A percentile compares a stretch with the other conserved stretches of the same genome.
phyloP scores from a whole-genome alignment of 176 grass and related monocot genomes.

The Rhynchospora breviuscula region DNA sequence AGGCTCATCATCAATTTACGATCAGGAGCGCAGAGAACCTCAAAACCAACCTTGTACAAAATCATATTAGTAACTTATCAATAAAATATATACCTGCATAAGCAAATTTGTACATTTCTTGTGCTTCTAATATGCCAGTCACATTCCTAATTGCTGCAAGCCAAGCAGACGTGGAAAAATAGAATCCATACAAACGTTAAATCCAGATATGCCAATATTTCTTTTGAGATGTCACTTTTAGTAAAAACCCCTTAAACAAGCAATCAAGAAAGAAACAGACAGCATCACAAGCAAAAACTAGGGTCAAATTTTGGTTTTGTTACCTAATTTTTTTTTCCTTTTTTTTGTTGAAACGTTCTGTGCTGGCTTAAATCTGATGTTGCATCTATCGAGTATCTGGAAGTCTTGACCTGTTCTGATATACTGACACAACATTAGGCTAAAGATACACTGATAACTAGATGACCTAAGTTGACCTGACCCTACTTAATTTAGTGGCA shows the following conservation, averaged over 20 bases:
- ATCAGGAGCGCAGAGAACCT: neutral
- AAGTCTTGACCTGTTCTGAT: neutral
- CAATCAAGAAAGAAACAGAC: neutral
- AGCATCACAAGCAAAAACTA: neutral
- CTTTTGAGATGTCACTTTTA: neutral
- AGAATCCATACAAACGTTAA: constrained; percentile 7
- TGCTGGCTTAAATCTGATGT: neutral
- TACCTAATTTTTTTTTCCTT: neutral
- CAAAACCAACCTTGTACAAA: neutral
- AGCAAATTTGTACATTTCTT: neutral
- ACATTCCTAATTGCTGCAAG: neutral
- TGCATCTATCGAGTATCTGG: neutral
- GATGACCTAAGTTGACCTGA: neutral
- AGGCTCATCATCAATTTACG: neutral
- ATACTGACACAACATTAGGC: neutral
- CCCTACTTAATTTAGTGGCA: neutral
- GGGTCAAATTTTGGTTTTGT: neutral
- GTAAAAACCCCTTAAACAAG: neutral
- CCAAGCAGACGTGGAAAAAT: constrained; percentile 1
- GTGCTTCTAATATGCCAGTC: neutral
- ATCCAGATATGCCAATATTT: neutral
- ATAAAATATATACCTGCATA: neutral
- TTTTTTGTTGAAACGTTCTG: neutral
- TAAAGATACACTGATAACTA: neutral
- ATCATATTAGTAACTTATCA: neutral